Percentiles rank a stretch among this genome's conserved stretches.
Conservation (phyloP, 495 filamentous ascomycete species). For the Glutinoglossum americanum region DNA sequence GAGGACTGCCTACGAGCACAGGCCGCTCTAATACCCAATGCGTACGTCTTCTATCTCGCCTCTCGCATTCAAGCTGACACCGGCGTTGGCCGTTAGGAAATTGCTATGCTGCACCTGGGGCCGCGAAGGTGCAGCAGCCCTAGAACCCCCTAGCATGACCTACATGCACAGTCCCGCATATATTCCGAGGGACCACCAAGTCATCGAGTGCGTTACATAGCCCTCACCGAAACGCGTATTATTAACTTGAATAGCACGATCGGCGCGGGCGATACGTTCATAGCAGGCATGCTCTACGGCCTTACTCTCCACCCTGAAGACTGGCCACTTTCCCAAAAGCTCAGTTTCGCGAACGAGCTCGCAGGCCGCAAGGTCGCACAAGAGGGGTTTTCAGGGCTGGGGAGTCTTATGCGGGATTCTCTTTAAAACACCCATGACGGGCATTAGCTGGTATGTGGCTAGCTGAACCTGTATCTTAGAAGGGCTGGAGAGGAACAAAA, state of each 20-base stretch:
- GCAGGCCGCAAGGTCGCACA: slow-evolving; percentile 44
- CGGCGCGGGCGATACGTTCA: slow-evolving; percentile 56
- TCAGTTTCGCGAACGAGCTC: slow-evolving; percentile 41
- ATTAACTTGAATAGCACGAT: slow-evolving; percentile 29
- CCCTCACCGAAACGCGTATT: background rate
- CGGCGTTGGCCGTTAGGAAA: slow-evolving; percentile 22
- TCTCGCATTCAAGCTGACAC: slow-evolving; percentile 3
- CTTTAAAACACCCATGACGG: too few species aligned
- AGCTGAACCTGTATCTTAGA: too few species aligned
- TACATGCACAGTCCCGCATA: slow-evolving; percentile 26
- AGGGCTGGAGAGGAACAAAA: too few species aligned
- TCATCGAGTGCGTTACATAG: slow-evolving; percentile 37
- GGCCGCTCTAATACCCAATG: slow-evolving; percentile 19
- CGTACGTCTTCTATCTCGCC: slow-evolving; percentile 19
- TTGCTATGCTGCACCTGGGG: slow-evolving; percentile 50
- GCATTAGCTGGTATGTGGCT: too few species aligned
- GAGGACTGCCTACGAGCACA: slow-evolving; percentile 29
- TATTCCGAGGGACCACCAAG: slow-evolving; percentile 17
- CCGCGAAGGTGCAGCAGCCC: slow-evolving; percentile 30
- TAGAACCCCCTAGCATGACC: slow-evolving; percentile 19
- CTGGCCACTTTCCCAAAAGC: slow-evolving; percentile 28
- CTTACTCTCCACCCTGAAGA: slow-evolving; percentile 27
- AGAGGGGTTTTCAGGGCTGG: slow-evolving; percentile 40
- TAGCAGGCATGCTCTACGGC: slow-evolving; percentile 46
- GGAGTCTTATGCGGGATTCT: slow-evolving; percentile 1